These are phyloP conservation scores for Raddia guianensis DNA, from an alignment of 176 grass and related monocot genomes.

Conservation along the genomic window DNA sequence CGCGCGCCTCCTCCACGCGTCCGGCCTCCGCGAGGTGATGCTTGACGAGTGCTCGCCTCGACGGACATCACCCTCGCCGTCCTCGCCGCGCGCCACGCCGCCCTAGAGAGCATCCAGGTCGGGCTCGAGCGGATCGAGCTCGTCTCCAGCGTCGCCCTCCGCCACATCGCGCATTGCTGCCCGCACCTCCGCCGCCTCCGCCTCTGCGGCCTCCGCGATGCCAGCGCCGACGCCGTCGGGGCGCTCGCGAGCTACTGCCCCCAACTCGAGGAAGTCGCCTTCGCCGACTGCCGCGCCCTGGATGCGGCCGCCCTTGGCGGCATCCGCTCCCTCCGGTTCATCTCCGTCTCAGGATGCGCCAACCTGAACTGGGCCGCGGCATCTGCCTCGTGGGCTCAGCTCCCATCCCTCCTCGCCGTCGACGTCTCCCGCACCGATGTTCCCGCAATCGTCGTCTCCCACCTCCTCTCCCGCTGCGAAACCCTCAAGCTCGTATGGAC, in stretches of 20 bases:
- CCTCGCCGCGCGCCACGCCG: conserved; percentile 81
- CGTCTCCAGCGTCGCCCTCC: conserved; percentile 79
- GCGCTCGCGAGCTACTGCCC: conserved; percentile 74
- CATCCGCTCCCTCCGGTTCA: conserved; percentile 71
- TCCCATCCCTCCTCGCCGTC: conserved; percentile 71
- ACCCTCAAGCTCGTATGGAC: conserved; percentile 71
- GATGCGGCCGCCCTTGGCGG: conserved; percentile 70
- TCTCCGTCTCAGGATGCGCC: conserved; percentile 80
- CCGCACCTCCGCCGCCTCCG: conserved; percentile 64
- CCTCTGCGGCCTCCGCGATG: conserved; percentile 83
- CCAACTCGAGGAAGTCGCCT: conserved; percentile 69
- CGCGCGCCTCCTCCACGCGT: conserved; percentile 58
- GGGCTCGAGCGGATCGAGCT: conserved; percentile 66
- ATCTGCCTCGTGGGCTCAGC: conserved; percentile 71
- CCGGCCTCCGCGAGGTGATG: conserved; percentile 67
- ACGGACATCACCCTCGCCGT: conserved; percentile 78
- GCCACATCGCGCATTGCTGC: conserved; percentile 91
- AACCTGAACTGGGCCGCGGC: conserved; percentile 87
- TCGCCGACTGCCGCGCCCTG: conserved; percentile 76
- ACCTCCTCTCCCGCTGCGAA: conserved; percentile 71
- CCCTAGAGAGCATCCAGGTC: conserved; percentile 85
- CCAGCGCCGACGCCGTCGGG: conserved; percentile 59
- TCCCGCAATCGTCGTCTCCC: conserved; percentile 58
- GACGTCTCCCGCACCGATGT: conserved; percentile 89
- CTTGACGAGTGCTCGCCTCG: conserved; percentile 76